These are phyloP conservation scores for Forsythia viridissima DNA, from an alignment of 257 asterid species.

Conservation along the genomic window DNA sequence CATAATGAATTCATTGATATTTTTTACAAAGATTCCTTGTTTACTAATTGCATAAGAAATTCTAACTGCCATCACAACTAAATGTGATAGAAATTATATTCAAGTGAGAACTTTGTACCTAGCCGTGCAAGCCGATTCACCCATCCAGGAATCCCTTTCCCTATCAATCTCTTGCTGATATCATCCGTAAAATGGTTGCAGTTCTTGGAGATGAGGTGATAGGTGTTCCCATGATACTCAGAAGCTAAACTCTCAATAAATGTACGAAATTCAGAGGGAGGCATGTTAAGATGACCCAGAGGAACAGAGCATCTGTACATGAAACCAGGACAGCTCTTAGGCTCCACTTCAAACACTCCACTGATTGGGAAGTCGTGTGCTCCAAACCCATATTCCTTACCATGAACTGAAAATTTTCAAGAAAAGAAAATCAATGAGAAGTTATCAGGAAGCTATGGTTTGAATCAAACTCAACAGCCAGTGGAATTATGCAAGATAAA, in stretches of 20 bases:
- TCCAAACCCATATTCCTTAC: conserved; percentile 56
- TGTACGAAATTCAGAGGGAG: conserved; percentile 41
- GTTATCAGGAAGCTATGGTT: not conserved
- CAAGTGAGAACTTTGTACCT: conserved; percentile 22
- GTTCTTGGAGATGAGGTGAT: conserved; percentile 54
- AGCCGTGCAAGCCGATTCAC: conserved; percentile 51
- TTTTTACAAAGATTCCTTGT: not conserved
- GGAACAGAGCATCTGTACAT: conserved; percentile 47
- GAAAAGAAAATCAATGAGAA: not conserved
- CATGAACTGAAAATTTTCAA: conserved; percentile 38
- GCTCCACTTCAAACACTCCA: conserved; percentile 62
- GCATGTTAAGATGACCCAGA: conserved; percentile 39
- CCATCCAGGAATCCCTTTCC: conserved; percentile 60
- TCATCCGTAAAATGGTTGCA: conserved; percentile 60
- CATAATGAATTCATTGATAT: not conserved
- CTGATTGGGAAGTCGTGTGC: conserved; percentile 59
- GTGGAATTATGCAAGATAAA: not conserved
- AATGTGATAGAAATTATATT: not conserved
- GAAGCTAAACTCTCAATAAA: conserved; percentile 50
- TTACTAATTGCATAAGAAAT: not conserved
- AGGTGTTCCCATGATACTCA: conserved; percentile 57
- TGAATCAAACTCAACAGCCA: not conserved
- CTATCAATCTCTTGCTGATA: conserved; percentile 38
- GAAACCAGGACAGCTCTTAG: conserved; percentile 58
- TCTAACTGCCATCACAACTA: not conserved